Base-by-base conservation (phyloP, 2,329 filamentous ascomycete species). In the Xylariaceae sp. region DNA sequence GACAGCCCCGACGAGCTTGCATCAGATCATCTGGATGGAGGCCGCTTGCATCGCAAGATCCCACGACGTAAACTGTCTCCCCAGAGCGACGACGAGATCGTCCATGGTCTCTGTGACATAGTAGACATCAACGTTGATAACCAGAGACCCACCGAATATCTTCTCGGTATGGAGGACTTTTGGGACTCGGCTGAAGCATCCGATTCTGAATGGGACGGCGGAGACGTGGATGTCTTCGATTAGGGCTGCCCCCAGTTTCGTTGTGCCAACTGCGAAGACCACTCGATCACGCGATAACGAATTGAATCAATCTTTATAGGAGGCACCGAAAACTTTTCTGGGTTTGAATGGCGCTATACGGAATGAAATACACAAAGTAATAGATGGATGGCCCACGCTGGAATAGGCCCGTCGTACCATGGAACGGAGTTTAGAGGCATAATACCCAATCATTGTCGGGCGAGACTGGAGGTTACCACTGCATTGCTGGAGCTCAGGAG, bases 41-140 rank as follows among this genome's bases (percentile, higher is more conserved):
- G 37, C 28, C 42, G 32, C 38, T 26, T 31, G 38, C 44, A 28
- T 33, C 42, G 29, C 31, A 56, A 34, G 40, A 43, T 42, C 34
- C 41, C 18, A 35, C 52, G 37, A 7, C 30, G 43, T 29, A 51
- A 42, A 24, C 50, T 34, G 19, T 36, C 19, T 13, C 46, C 38
- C 15, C 19, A 35, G 13, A 30, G 42, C 31, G 42, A 47, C 19
- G 40, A 53, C 1, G 39, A 47, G 37, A 72, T 72, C 43, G 64
- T 83, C 19, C 86, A 90, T 46, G 85, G 85, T 1, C 71, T 83
- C 50, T 91, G 86, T 55, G 73, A 81, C 31, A 71, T 80, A 4
- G 85, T 90, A 15, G 77, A 85, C 45, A 74, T 90, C 33, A 69
- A 79, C 34, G 82, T 90, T 50, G 87, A 90, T 62, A 90, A 90